Evolutionary conservation across 129 eudicot species (phyloP), one percentile per base, ranked within the genome.

Genomic region (Ambrosia trifida): DNA sequence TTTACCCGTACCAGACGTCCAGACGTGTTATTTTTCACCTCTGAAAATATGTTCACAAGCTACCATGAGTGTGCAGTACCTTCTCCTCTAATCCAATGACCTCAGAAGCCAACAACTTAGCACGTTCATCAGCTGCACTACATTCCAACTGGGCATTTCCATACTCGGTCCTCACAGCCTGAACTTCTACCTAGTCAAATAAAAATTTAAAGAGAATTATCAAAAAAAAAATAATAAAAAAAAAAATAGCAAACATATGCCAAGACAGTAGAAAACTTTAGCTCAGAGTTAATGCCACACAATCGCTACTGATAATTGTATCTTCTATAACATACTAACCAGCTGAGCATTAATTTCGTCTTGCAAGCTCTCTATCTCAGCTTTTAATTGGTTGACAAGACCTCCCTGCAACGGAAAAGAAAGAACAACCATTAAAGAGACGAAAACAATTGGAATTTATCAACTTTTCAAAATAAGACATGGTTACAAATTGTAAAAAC

Each of bases 41-140:
- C 32, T 11, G 16, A 53, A 58, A 28, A 38, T 58, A 58, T 30
- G 40, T 58, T 58, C 40, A 10, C 13, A 58, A 58, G 18, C 64
- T 58, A 58, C 64, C 64, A 59, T 31, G 20, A 8, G 20, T 13
- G 43, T 59, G 19, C 31, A 59, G 66, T 79, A 95, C 99, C 99
- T 95, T 95, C 85, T 95, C 99, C 81, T 95, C 99, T 84, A 90
- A 78, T 16, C 84, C 95, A 83, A 95, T 95, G 77, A 95, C 97
- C 85, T 95, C 99, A 53, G 99, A 84, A 70, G 99, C 99, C 85
- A 95, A 82, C 73, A 95, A 83, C 81, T 90, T 95, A 38, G 99
- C 86, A 44, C 99, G 99, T 79, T 90, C 97, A 81, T 95, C 99
- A 68, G 99, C 97, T 14, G 99, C 99, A 82, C 78, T 86, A 82